Evolutionary conservation across 805 yeast genomes (phyloP).

Genomic region (Tetrapisispora pingtungensis): DNA sequence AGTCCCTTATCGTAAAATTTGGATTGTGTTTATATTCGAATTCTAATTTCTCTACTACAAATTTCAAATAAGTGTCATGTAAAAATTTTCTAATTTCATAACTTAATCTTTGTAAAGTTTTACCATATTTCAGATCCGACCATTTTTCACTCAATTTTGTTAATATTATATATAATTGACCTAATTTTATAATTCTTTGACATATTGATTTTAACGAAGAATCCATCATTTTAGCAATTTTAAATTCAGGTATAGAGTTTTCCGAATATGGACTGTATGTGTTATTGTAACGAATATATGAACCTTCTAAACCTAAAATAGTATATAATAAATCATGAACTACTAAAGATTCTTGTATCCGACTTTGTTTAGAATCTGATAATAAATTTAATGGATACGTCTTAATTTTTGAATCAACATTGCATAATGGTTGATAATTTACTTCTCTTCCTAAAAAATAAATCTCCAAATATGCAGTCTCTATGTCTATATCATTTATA

Average conservation of each 20-base stretch:
- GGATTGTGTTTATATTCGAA: constrained; percentile 39
- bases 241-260: constrained; percentile 53
- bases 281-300: constrained; percentile 58
- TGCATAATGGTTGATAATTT: constrained; percentile 29
- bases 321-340: constrained; percentile 61
- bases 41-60: constrained; percentile 39
- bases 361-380: constrained; percentile 19
- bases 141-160: constrained; percentile 51
- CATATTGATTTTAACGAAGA: constrained; percentile 63
- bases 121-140: constrained; percentile 49
- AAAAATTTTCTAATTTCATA: constrained; percentile 42
- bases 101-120: constrained; percentile 65
- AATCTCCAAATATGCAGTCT: constrained; percentile 3
- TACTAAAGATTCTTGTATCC: constrained; percentile 64
- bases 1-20: constrained; percentile 46
- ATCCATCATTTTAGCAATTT: constrained; percentile 62
- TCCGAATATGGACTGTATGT: constrained; percentile 39
- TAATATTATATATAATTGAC: constrained; percentile 54
- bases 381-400: constrained; percentile 36
- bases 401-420: constrained; percentile 27
- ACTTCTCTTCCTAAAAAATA: constrained; percentile 25
- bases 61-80: constrained; percentile 27
- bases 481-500: constrained; percentile 5
- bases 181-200: constrained; percentile 47
- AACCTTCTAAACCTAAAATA: constrained; percentile 67